Evolutionary conservation across 495 filamentous ascomycete genomes (phyloP).

Genomic region (Annulohypoxylon nitens): DNA sequence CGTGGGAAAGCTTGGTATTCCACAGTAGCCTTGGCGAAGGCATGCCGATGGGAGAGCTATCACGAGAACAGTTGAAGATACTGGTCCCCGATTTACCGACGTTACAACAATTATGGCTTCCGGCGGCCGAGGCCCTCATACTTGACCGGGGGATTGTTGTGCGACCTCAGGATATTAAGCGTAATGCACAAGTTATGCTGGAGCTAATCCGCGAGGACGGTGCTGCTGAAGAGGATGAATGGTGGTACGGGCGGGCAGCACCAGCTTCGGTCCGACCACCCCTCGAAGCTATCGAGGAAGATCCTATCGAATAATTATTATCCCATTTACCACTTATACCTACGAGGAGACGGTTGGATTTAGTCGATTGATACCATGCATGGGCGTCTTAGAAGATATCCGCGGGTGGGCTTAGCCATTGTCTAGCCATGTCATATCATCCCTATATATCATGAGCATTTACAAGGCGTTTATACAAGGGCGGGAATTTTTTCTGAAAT

Average conservation of each 20-base stretch:
- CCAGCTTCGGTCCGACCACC: constrained; percentile 61
- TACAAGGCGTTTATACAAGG: constrained; percentile 36
- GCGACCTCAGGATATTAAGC: constrained; percentile 64
- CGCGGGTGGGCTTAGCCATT: constrained; percentile 23
- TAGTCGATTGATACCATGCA: constrained; percentile 46
- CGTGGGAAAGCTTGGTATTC: constrained; percentile 62
- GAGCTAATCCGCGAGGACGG: constrained; percentile 67
- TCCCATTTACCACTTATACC: constrained; percentile 18
- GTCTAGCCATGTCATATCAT: constrained; percentile 35
- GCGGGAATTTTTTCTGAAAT: constrained; percentile 12
- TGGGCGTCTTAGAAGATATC: constrained; percentile 48
- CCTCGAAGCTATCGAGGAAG: constrained; percentile 63
- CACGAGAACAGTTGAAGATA: constrained; percentile 60
- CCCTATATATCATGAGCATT: constrained; percentile 41
- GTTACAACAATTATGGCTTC: constrained; percentile 64
- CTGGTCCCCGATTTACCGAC: constrained; percentile 64
- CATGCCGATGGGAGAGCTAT: constrained; percentile 65
- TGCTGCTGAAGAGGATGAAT: constrained; percentile 65
- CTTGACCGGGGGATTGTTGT: constrained; percentile 66
- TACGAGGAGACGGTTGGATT: constrained; percentile 21
- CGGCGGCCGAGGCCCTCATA: constrained; percentile 68
- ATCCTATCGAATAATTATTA: constrained; percentile 55
- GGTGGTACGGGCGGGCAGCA: constrained; percentile 62
- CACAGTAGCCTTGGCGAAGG: constrained; percentile 65
- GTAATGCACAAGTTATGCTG: constrained; percentile 64